A percentile compares a stretch with the other conserved stretches of the same genome.
These are phyloP conservation scores for Vanrija humicola DNA, from an alignment of 1,284 basidiomycete genomes.

Conservation along the genomic window DNA sequence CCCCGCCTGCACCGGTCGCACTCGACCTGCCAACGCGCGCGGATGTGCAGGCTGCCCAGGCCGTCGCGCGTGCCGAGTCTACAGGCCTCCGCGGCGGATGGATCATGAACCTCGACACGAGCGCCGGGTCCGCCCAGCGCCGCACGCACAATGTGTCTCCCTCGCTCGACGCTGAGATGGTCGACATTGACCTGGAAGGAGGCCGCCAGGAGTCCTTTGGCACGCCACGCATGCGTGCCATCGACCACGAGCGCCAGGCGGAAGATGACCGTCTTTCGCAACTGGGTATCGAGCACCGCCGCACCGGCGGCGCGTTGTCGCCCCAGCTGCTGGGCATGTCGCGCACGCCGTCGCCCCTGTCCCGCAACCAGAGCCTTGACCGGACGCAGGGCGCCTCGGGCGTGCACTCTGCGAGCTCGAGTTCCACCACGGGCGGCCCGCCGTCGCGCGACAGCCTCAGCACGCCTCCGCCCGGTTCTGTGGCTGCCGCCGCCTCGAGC, in stretches of 20 bases:
- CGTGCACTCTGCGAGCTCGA: too few species aligned
- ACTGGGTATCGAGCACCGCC: conserved; percentile 35
- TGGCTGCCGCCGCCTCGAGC: conserved; percentile 14
- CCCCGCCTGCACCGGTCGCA: conserved; percentile 32
- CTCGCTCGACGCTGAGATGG: conserved; percentile 43
- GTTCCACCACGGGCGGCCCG: too few species aligned
- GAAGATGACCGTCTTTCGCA: conserved; percentile 34
- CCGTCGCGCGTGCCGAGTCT: conserved; percentile 45
- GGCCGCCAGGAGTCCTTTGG: conserved; percentile 41
- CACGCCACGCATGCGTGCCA: conserved; percentile 25
- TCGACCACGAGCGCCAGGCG: conserved; percentile 27
- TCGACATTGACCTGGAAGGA: conserved; percentile 50
- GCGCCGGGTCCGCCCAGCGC: conserved; percentile 21
- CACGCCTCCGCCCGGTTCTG: background rate
- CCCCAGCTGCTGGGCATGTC: conserved; percentile 12
- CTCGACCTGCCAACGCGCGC: conserved; percentile 50
- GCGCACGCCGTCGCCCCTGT: conserved; percentile 31
- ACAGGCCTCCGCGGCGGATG: conserved; percentile 48
- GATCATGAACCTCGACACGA: conserved; percentile 47
- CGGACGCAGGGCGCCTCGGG: too few species aligned
- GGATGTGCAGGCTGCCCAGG: conserved; percentile 49
- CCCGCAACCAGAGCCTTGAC: conserved; percentile 3
- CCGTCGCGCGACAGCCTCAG: too few species aligned
- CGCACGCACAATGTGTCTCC: conserved; percentile 7
- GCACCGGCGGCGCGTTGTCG: conserved; percentile 5